Evolutionary conservation across 805 yeast genomes (phyloP).

Genomic region (Lipomyces yamanashiensis): DNA sequence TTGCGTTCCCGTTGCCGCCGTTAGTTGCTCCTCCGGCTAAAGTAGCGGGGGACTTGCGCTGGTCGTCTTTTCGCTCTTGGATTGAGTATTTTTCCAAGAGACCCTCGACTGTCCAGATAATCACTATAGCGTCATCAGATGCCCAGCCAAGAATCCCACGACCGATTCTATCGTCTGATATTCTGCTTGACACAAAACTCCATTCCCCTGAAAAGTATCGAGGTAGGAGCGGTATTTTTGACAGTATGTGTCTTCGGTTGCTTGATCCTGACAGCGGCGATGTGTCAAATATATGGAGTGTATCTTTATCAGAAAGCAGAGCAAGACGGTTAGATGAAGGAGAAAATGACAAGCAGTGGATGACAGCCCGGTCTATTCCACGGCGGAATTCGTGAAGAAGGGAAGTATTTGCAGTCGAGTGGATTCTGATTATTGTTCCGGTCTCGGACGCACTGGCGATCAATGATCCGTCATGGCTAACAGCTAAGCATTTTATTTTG

Average conservation of each 20-base stretch:
- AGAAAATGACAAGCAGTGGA: conserved; percentile 83
- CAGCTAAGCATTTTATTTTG: conserved; percentile 62
- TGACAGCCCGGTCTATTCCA: conserved; percentile 82
- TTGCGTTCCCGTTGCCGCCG: conserved; percentile 17
- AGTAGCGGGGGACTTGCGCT: conserved; percentile 15
- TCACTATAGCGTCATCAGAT: conserved; percentile 69
- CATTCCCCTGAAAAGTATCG: conserved; percentile 81
- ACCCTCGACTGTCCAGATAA: conserved; percentile 73
- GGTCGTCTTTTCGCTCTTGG: conserved; percentile 46
- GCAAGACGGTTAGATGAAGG: conserved; percentile 78
- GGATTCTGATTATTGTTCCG: conserved; percentile 80
- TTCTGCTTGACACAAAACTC: conserved; percentile 79
- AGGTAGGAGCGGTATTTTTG: conserved; percentile 67
- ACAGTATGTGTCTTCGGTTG: conserved; percentile 66
- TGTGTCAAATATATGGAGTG: conserved; percentile 83
- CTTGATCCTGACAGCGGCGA: conserved; percentile 38
- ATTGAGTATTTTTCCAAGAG: conserved; percentile 88
- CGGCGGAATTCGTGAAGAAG: conserved; percentile 84
- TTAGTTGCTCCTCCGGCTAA: conserved; percentile 16
- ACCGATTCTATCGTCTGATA: conserved; percentile 44
- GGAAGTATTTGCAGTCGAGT: conserved; percentile 69
- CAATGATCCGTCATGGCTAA: conserved; percentile 66
- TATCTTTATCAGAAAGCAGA: conserved; percentile 84
- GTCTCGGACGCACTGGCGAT: conserved; percentile 81
- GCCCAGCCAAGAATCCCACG: conserved; percentile 73